Conservation (phyloP, 2,329 filamentous ascomycete genomes). For the Talaromyces atroroseus region DNA sequence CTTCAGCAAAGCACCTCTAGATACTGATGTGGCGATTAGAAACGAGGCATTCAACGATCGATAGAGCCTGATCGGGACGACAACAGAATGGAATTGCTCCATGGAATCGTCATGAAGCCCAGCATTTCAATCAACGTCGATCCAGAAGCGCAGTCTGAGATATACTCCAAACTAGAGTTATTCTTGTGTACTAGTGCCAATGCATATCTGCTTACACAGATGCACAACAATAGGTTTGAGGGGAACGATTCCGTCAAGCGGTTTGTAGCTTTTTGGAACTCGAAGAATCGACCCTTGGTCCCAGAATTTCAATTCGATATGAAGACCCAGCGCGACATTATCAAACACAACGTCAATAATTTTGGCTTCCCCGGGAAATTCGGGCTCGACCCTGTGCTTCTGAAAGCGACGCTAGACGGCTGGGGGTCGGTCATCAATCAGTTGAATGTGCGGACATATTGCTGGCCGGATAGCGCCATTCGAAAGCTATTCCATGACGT, state of each 20-base stretch:
- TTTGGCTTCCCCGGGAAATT: constrained; percentile 43
- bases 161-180: constrained; percentile 43
- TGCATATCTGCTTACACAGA: constrained; percentile 40
- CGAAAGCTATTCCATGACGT: constrained; percentile 47
- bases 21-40: not conserved
- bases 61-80: constrained; percentile 5
- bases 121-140: constrained; percentile 36
- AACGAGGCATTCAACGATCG: constrained; percentile 4
- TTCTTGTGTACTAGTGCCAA: constrained; percentile 44
- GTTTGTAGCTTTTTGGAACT: constrained; percentile 37
- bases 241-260: constrained; percentile 34
- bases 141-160: constrained; percentile 36
- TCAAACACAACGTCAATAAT: constrained; percentile 41
- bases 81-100: constrained; percentile 10
- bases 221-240: constrained; percentile 34
- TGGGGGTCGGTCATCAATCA: constrained; percentile 46
- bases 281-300: constrained; percentile 45
- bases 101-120: constrained; percentile 19
- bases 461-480: constrained; percentile 45
- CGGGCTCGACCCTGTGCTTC: constrained; percentile 33
- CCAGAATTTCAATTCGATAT: constrained; percentile 51
- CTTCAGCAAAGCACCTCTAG: too few species aligned
- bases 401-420: constrained; percentile 44
- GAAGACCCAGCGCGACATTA: constrained; percentile 44
- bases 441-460: constrained; percentile 48